Evolutionary conservation across 768 basidiomycete genomes (phyloP), one percentile per base, ranked within the genome.

Genomic region (Dacryopinax spathularia): DNA sequence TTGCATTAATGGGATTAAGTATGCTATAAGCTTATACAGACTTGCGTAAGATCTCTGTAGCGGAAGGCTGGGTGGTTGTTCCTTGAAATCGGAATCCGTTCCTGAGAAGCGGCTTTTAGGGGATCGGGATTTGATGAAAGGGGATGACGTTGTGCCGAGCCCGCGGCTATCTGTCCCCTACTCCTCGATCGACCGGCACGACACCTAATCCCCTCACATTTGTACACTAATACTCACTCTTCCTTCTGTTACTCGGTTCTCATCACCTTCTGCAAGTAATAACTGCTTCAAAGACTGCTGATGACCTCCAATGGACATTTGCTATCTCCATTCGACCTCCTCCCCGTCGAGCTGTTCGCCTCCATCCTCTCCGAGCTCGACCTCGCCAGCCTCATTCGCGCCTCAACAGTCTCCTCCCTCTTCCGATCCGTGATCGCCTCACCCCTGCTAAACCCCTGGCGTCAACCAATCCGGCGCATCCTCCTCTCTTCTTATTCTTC

Each of bases 311-410:
- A 27, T 31, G 62, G 63, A 75, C 27, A 29, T 25, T 31, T 31
- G 33, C 37, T 39, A 41, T 39, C 25, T 29, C 48, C 48, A 5
- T 18, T 66, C 15, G 67, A 67, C 29, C 34, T 77, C 4, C 76
- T 90, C 5, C 87, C 88, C n/a, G 86, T 87, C 41, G 88, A 91
- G 70, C 79, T 90, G 61, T 81, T 89, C 63, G 85, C 83, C 18
- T 82, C 84, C 65, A 84, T 90, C 33, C 77, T 90, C 36, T 77
- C 81, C 41, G 83, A 88, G 68, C 80, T 90, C 60, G 83, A 86
- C 68, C 75, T 90, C 20, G 72, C 77, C 29, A 80, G 82, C 13
- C 80, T 89, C 33, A 74, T 88, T 62, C 76, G 70, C 18, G 73
- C 81, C 66, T 82, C 87, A 15, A 80, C 81, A 64, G 74, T 89